phyloP scores from a whole-genome alignment of 2,329 filamentous ascomycete genomes.

The Pyrenophora teres region DNA sequence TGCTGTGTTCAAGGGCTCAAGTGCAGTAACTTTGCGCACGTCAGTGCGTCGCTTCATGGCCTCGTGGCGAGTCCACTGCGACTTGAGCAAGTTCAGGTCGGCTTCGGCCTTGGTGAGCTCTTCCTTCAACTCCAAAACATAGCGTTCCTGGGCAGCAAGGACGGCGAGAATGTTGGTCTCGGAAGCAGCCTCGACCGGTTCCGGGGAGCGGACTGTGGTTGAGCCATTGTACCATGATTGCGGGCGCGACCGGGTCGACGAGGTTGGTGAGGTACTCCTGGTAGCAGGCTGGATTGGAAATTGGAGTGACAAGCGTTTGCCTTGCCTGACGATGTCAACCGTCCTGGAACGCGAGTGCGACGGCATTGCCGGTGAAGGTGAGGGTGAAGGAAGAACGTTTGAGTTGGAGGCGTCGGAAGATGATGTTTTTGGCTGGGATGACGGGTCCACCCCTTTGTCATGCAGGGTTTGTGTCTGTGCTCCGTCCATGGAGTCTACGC shows the following conservation, averaged over 20 bases:
- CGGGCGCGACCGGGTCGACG: conserved; percentile 44
- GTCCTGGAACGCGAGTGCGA: conserved; percentile 43
- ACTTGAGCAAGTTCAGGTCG: conserved; percentile 77
- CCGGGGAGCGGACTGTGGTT: conserved; percentile 36
- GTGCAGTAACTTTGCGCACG: conserved; percentile 58
- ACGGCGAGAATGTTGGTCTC: conserved; percentile 73
- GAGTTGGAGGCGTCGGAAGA: conserved; percentile 19
- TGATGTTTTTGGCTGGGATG: conserved; percentile 19
- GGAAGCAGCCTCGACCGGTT: conserved; percentile 23
- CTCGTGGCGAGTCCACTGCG: conserved; percentile 80
- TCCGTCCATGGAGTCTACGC: conserved; percentile 36
- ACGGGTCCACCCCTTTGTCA: conserved; percentile 26
- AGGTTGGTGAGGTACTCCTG: conserved; percentile 37
- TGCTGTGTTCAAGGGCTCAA: conserved; percentile 58
- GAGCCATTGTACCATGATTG: conserved; percentile 47
- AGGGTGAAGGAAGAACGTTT: conserved; percentile 17
- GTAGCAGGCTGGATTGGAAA: conserved; percentile 54
- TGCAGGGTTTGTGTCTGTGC: conserved; percentile 38
- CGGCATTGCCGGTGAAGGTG: conserved; percentile 21
- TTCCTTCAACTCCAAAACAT: conserved; percentile 87
- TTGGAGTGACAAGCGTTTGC: conserved; percentile 55
- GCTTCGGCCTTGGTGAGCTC: conserved; percentile 83
- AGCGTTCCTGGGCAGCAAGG: conserved; percentile 88
- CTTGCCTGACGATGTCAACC: conserved; percentile 41
- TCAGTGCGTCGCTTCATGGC: conserved; percentile 75